These are phyloP conservation scores for Malus orientalis DNA, from an alignment of 306 rosid genomes.

Conservation along the genomic window DNA sequence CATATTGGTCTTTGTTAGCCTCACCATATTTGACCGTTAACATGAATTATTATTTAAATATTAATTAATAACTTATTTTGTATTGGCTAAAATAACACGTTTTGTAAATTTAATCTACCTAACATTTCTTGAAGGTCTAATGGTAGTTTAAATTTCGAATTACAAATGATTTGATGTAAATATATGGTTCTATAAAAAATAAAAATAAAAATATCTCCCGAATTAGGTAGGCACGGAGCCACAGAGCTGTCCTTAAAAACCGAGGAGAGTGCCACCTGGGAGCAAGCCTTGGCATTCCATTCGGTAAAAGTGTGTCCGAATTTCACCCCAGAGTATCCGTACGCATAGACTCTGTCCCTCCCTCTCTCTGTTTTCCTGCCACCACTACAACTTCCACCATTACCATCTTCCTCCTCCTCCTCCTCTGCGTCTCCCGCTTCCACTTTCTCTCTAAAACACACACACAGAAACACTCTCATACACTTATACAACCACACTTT, in stretches of 20 bases:
- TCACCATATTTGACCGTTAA: no score
- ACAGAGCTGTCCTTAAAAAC: neutral
- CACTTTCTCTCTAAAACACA: neutral
- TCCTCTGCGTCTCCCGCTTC: neutral
- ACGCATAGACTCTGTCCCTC: neutral
- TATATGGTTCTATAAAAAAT: no score
- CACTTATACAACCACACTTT: neutral
- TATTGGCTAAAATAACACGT: no score
- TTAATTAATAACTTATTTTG: no score
- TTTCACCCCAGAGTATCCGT: neutral
- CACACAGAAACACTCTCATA: neutral
- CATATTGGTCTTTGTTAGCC: no score
- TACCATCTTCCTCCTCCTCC: neutral
- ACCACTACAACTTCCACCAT: neutral
- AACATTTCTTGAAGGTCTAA: no score
- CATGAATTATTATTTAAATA: no score
- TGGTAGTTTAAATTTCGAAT: no score
- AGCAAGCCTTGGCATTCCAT: neutral
- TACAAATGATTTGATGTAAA: no score
- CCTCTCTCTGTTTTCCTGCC: neutral
- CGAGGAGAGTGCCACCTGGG: conserved; percentile 35
- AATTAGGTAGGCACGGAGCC: neutral
- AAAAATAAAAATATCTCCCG: neutral
- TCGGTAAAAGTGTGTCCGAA: conserved; percentile 6
- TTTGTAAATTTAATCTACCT: no score